Percentiles rank a stretch among this genome's conserved stretches.
phyloP scores from a whole-genome alignment of 2,329 filamentous ascomycete genomes.

The Sporothrix variecibatus region DNA sequence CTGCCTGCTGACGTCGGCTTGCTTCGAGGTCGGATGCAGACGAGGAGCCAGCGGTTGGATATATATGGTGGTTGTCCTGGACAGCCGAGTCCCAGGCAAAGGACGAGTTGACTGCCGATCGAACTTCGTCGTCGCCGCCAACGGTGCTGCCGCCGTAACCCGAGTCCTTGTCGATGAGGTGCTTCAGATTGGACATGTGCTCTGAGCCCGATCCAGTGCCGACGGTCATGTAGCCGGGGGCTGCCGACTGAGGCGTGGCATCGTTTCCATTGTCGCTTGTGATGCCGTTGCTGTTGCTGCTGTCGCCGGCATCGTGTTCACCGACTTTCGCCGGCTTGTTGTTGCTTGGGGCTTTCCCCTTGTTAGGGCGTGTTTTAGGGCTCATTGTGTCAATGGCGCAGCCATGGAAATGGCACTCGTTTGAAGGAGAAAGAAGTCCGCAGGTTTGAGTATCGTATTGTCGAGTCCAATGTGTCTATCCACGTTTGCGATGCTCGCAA shows the following conservation, averaged over 20 bases:
- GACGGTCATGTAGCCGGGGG: slow-evolving; percentile 74
- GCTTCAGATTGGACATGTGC: slow-evolving; percentile 77
- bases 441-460: neutral
- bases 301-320: slow-evolving; percentile 30
- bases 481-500: neutral
- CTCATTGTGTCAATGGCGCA: slow-evolving; percentile 19
- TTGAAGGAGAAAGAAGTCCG: neutral
- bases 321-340: slow-evolving; percentile 18
- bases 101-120: slow-evolving; percentile 36
- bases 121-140: slow-evolving; percentile 53
- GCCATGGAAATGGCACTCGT: slow-evolving; percentile 20
- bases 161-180: slow-evolving; percentile 82
- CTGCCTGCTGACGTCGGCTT: slow-evolving; percentile 69
- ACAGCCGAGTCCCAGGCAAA: slow-evolving; percentile 48
- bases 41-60: slow-evolving; percentile 40
- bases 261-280: slow-evolving; percentile 37
- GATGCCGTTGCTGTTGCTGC: slow-evolving; percentile 37
- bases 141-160: slow-evolving; percentile 84
- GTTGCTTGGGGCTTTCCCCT: slow-evolving; percentile 23
- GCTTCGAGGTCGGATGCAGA: slow-evolving; percentile 50
- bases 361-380: slow-evolving; percentile 24
- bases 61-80: slow-evolving; percentile 50
- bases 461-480: neutral
- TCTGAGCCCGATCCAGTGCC: slow-evolving; percentile 79
- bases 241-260: slow-evolving; percentile 28